Conservation (phyloP, 1,139 yeast species). For the Nakaseomyces kungkrabaensis region DNA sequence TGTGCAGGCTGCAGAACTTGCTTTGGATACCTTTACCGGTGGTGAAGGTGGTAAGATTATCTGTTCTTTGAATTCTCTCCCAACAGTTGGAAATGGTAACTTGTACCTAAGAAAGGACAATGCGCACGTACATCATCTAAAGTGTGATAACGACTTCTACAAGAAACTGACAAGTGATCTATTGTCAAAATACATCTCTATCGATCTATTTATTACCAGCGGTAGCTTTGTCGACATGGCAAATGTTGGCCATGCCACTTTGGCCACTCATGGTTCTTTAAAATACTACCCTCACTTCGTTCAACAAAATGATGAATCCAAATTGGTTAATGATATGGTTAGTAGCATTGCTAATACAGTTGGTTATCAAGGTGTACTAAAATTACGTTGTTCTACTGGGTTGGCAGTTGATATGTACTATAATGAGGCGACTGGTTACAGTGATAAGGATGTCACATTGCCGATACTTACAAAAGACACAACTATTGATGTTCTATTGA, state of each 20-base stretch:
- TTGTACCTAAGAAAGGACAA: slow-evolving; percentile 44
- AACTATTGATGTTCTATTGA: slow-evolving; percentile 59
- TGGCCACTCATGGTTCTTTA: slow-evolving; percentile 64
- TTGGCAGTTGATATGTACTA: slow-evolving; percentile 73
- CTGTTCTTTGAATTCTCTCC: slow-evolving; percentile 56
- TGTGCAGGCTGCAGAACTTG: slow-evolving; percentile 53
- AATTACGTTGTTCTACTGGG: slow-evolving; percentile 83
- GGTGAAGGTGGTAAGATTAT: slow-evolving; percentile 74
- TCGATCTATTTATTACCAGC: slow-evolving; percentile 68
- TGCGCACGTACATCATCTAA: slow-evolving; percentile 51
- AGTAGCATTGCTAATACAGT: slow-evolving; percentile 36
- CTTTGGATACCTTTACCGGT: slow-evolving; percentile 46
- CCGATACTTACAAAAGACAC: slow-evolving; percentile 61
- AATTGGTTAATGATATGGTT: slow-evolving; percentile 51
- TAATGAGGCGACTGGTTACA: slow-evolving; percentile 37
- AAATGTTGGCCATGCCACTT: slow-evolving; percentile 57
- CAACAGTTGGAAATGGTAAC: slow-evolving; percentile 82
- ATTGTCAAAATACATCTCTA: slow-evolving; percentile 52
- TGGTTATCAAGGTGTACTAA: slow-evolving; percentile 78
- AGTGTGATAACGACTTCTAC: slow-evolving; percentile 57
- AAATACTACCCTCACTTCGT: slow-evolving; percentile 60
- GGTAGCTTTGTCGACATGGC: slow-evolving; percentile 62
- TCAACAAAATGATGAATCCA: slow-evolving; percentile 59
- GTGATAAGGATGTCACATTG: slow-evolving; percentile 51
- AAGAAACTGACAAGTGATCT: slow-evolving; percentile 50